These are phyloP conservation scores for Paraconiothyrium brasiliense DNA, from an alignment of 2,329 filamentous ascomycete species.

Conservation along the genomic window DNA sequence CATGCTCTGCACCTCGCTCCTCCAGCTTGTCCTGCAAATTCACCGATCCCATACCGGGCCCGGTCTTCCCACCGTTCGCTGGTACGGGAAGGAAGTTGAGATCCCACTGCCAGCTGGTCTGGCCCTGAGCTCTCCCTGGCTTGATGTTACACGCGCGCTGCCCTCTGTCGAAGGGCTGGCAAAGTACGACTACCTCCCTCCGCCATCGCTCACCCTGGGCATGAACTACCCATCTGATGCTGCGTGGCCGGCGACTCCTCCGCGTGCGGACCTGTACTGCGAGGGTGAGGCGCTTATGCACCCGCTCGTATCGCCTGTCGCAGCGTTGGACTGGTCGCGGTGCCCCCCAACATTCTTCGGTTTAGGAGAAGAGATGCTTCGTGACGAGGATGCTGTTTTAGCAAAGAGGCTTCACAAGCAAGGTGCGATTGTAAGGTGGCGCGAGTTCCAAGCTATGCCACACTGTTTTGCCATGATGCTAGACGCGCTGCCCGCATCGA, in stretches of 20 bases:
- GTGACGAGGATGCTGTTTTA: slow-evolving; percentile 72
- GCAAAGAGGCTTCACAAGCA: slow-evolving; percentile 65
- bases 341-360: slow-evolving; percentile 73
- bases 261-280: slow-evolving; percentile 59
- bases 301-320: slow-evolving; percentile 73
- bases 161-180: slow-evolving; percentile 64
- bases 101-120: slow-evolving; percentile 74
- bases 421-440: slow-evolving; percentile 70
- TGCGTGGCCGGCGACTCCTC: slow-evolving; percentile 57
- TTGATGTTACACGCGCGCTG: slow-evolving; percentile 73
- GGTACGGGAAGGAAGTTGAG: slow-evolving; percentile 67
- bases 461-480: slow-evolving; percentile 68
- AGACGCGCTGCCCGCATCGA: slow-evolving; percentile 39
- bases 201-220: slow-evolving; percentile 50
- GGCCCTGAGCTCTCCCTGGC: slow-evolving; percentile 73
- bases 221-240: slow-evolving; percentile 59
- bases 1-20: slow-evolving; percentile 71
- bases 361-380: slow-evolving; percentile 75
- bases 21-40: slow-evolving; percentile 75
- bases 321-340: slow-evolving; percentile 67
- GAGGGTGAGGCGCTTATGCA: slow-evolving; percentile 62
- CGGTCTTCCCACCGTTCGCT: slow-evolving; percentile 61
- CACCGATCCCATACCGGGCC: slow-evolving; percentile 47
- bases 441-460: slow-evolving; percentile 83
- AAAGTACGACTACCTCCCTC: slow-evolving; percentile 71